A percentile compares a stretch with the other conserved stretches of the same genome.
Evolutionary conservation across 352 stramenopile genomes (phyloP).

Genomic region (Phytopythium boreale): DNA sequence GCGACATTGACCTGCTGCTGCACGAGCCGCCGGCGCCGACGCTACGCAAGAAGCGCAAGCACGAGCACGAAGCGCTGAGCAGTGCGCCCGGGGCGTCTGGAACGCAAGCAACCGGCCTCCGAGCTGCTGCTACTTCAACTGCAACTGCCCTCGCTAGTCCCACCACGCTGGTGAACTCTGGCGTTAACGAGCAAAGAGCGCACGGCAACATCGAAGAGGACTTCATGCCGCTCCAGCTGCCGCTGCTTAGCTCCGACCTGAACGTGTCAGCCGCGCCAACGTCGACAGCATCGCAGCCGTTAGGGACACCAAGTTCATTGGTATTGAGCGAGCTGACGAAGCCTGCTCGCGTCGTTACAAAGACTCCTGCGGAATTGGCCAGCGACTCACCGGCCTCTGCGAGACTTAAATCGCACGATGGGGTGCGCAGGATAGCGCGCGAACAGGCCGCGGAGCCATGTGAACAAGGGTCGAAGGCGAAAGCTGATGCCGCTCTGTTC

Average conservation of each 20-base stretch:
- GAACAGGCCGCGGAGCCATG: background rate
- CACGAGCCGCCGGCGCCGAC: conserved; percentile 19
- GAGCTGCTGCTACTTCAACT: background rate
- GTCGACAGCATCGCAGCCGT: background rate
- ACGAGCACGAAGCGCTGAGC: conserved; percentile 1
- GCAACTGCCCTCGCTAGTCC: background rate
- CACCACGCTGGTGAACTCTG: background rate
- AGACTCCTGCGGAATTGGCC: background rate
- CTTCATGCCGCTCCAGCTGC: conserved; percentile 47
- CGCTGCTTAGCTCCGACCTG: conserved; percentile 29
- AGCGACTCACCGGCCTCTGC: background rate
- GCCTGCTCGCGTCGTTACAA: background rate
- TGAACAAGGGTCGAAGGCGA: background rate
- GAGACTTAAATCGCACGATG: background rate
- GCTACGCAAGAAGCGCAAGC: conserved; percentile 24
- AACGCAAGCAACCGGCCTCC: background rate
- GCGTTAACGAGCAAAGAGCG: background rate
- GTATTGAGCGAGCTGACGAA: background rate
- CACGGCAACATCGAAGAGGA: conserved; percentile 22
- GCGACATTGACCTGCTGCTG: conserved; percentile 35
- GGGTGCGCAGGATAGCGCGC: background rate
- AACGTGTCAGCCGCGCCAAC: conserved; percentile 1
- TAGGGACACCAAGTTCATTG: background rate
- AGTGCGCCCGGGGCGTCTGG: background rate
- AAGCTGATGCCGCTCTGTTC: conserved; percentile 8